These are phyloP conservation scores for Podaxis sp. DNA, from an alignment of 768 basidiomycete species.

Conservation along the genomic window DNA sequence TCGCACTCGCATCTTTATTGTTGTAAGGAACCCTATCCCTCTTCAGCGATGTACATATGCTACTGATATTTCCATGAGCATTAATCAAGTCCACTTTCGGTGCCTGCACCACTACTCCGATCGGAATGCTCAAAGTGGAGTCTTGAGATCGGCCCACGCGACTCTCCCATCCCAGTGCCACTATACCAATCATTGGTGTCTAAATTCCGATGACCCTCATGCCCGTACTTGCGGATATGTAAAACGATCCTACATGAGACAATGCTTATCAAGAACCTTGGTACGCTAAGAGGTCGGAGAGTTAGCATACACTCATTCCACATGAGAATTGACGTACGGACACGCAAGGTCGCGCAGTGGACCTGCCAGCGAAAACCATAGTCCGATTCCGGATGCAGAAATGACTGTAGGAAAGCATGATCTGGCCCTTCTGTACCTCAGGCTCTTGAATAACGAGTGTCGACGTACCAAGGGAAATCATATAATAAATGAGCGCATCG, in stretches of 20 bases:
- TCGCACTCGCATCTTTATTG: too few species aligned
- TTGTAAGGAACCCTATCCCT: too few species aligned
- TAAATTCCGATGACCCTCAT: background rate
- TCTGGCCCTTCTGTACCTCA: background rate
- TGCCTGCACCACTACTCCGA: background rate
- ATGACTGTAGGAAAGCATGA: background rate
- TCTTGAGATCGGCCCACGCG: background rate
- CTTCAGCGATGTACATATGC: too few species aligned
- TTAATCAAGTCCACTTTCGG: background rate
- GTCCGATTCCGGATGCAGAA: background rate
- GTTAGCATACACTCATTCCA: background rate
- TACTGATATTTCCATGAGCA: too few species aligned
- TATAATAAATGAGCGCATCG: conserved; percentile 7
- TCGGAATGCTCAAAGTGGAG: background rate
- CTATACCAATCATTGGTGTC: background rate
- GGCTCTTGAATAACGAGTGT: background rate
- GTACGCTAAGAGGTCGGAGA: background rate
- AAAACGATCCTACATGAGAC: background rate
- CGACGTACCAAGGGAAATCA: background rate
- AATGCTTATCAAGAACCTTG: background rate
- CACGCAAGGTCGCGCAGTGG: background rate
- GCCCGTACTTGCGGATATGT: conserved; percentile 8
- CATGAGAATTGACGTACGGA: background rate
- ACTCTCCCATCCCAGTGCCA: background rate
- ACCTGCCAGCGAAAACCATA: background rate